Base-by-base conservation (phyloP, 164 flowering plant genomes). In the Protea cynaroides region DNA sequence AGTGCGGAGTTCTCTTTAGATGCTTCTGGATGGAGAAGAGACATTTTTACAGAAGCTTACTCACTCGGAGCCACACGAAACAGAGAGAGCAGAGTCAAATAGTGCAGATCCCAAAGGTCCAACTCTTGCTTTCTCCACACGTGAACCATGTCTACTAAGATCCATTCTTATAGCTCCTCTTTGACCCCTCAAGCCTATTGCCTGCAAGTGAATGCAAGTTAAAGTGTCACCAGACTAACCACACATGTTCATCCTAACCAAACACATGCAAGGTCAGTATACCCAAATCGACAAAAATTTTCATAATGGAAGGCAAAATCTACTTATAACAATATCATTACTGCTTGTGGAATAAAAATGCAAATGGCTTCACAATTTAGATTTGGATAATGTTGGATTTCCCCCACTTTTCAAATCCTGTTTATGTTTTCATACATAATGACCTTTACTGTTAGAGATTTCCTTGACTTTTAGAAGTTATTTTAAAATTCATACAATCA, bases 81-180 rank as follows among this genome's bases (percentile, higher is more conserved):
- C 78, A 63, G 93, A 83, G 49, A 94, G 81, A 53, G 93, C 99
- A 62, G 99, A 94, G 71, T 94, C 97, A 70, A 94, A 86, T 64
- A 88, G 80, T 40, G 52, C 70, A 64, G 84, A 85, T 59, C 93
- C 97, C n/a, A 88, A 65, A 52, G 97, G 96, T 40, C 99, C 99
- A 74, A 91, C 97, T 76, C 80, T 89, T 66, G 86, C 80, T 71
- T 88, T 94, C 75, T 84, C 82, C 66, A 91, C 88, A 22, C 55
- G 61, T 52, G 83, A 74, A 61, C 76, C 84, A 67, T 66, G 56
- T 24, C 65, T 58, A 24, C 96, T 76, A 70, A 94, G 89, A 81
- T 89, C 97, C 73, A 91, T 50, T 76, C 90, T 84, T 43, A 70
- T 67, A 49, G 80, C 22, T 53, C 71, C 82, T 74, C 66, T 84